These are phyloP conservation scores for Thermochaetoides dissita DNA, from an alignment of 2,329 filamentous ascomycete genomes.

Conservation along the genomic window DNA sequence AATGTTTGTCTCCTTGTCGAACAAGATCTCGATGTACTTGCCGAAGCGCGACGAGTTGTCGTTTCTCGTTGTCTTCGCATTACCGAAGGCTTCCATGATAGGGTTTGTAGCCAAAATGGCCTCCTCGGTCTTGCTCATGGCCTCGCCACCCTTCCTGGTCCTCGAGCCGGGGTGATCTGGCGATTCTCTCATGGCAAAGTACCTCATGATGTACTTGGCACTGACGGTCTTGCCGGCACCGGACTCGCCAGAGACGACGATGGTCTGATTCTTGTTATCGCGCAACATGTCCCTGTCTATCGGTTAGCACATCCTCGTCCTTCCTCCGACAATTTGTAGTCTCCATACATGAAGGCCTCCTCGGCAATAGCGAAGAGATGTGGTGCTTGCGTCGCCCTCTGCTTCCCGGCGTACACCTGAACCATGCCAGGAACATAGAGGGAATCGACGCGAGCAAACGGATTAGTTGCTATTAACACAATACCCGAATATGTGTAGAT, in stretches of 20 bases:
- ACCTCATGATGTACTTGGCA: slow-evolving; percentile 99
- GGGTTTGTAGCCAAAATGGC: slow-evolving; percentile 96
- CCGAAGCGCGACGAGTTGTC: slow-evolving; percentile 98
- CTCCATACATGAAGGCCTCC: slow-evolving; percentile 76
- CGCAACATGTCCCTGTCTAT: slow-evolving; percentile 76
- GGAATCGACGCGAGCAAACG: slow-evolving; percentile 92
- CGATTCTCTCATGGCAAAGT: slow-evolving; percentile 93
- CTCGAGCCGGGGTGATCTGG: slow-evolving; percentile 73
- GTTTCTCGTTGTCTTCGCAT: slow-evolving; percentile 98
- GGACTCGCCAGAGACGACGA: slow-evolving; percentile 97
- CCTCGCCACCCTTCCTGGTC: slow-evolving; percentile 57
- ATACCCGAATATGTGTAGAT: slow-evolving; percentile 99
- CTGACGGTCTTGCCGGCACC: slow-evolving; percentile 98
- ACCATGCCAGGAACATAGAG: slow-evolving; percentile 99
- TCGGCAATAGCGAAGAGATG: slow-evolving; percentile 98
- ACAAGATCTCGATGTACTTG: slow-evolving; percentile 99
- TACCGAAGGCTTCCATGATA: slow-evolving; percentile 99
- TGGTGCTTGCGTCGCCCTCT: slow-evolving; percentile 88
- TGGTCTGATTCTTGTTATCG: slow-evolving; percentile 90
- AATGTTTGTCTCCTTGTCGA: slow-evolving; percentile 86
- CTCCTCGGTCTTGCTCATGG: slow-evolving; percentile 97
- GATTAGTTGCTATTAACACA: slow-evolving; percentile 95
- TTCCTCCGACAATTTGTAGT: too few species aligned
- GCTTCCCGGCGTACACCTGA: slow-evolving; percentile 96
- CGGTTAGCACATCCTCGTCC: too few species aligned